These are phyloP conservation scores for Sporothrix variecibatus DNA, from an alignment of 2,329 filamentous ascomycete species.

Conservation along the genomic window DNA sequence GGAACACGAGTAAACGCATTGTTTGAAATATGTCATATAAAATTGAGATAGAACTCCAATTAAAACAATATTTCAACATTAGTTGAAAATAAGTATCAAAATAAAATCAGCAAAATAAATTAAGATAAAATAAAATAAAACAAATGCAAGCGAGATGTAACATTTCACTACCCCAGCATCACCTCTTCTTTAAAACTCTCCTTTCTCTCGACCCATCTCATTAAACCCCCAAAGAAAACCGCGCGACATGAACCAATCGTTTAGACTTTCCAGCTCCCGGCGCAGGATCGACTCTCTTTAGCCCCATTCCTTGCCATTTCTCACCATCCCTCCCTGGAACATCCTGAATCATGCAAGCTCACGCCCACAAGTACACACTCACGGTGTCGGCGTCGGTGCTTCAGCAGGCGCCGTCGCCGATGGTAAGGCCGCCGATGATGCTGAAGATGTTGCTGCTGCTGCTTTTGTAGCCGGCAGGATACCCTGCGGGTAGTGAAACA, in stretches of 20 bases:
- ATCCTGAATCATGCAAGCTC: background rate
- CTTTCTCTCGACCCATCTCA: background rate
- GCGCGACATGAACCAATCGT: background rate
- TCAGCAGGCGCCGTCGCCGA: background rate
- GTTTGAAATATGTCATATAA: no score
- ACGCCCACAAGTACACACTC: background rate
- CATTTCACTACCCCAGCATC: background rate
- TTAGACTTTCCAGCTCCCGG: background rate
- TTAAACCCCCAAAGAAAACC: background rate
- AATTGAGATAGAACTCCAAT: background rate
- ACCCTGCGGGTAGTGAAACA: conserved; percentile 47
- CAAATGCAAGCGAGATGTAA: background rate
- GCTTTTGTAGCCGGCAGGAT: conserved; percentile 32
- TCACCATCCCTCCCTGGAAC: background rate
- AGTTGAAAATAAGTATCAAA: background rate
- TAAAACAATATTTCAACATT: background rate
- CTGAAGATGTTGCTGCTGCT: background rate
- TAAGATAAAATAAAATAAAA: background rate
- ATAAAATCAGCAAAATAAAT: background rate
- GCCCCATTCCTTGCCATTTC: background rate
- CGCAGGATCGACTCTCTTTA: background rate
- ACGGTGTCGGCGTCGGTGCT: background rate
- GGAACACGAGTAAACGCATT: background rate
- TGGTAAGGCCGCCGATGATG: background rate
- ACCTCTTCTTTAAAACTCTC: no score